Conservation (phyloP, 352 stramenopile genomes). For the Pythium graminicola region DNA sequence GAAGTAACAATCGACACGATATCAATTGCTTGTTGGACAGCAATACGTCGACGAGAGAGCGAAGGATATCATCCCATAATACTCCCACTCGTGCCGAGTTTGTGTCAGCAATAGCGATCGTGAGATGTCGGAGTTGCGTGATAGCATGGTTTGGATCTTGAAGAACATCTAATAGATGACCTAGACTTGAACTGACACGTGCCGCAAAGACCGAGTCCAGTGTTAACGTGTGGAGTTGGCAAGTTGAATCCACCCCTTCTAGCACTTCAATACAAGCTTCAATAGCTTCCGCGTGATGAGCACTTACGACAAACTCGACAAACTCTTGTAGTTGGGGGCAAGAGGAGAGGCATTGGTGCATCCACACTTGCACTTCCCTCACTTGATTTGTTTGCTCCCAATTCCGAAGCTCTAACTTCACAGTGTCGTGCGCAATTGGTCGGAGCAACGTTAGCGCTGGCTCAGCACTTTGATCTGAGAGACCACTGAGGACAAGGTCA, state of each 20-base stretch:
- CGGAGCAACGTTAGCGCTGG: background rate
- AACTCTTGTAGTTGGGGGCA: too few relatives aligned
- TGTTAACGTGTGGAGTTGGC: background rate
- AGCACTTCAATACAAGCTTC: background rate
- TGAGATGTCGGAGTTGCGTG: background rate
- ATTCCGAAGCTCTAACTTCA: background rate
- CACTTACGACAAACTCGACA: background rate
- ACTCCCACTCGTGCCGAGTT: background rate
- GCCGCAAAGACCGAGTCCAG: background rate
- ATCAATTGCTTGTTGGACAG: background rate
- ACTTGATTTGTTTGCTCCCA: background rate
- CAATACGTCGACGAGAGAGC: background rate
- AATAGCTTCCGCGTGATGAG: background rate
- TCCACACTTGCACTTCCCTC: background rate
- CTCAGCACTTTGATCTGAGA: background rate
- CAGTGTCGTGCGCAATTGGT: background rate
- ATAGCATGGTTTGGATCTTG: background rate
- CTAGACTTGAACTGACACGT: background rate
- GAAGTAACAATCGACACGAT: background rate
- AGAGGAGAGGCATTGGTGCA: background rate
- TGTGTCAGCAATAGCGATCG: background rate
- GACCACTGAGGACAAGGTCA: background rate
- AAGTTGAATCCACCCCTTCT: background rate
- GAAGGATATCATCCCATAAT: background rate
- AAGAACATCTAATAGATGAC: background rate